Conservation (phyloP, 441 rosid genomes). For the Adansonia grandidieri region DNA sequence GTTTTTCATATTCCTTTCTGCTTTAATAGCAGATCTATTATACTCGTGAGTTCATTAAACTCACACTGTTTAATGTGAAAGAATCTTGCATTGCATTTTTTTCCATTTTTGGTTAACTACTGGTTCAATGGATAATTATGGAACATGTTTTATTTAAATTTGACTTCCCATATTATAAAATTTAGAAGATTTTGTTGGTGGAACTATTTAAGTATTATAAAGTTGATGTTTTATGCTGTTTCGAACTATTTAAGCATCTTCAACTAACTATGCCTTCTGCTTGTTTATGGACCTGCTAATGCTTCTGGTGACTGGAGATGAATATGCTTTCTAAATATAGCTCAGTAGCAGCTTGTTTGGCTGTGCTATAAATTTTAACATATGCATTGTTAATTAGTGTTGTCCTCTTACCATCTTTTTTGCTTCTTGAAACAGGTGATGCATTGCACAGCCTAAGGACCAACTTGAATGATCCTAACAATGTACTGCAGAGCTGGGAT, state of each 20-base stretch:
- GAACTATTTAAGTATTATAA: background rate
- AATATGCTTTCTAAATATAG: slow-evolving; percentile 9
- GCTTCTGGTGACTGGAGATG: background rate
- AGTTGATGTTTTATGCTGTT: background rate
- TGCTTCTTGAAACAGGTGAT: slow-evolving; percentile 65
- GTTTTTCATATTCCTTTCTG: background rate
- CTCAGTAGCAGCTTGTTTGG: background rate
- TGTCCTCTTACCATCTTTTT: slow-evolving; percentile 1
- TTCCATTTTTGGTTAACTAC: background rate
- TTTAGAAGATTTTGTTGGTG: slow-evolving; percentile 9
- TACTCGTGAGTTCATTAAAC: background rate
- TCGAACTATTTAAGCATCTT: slow-evolving; percentile 16
- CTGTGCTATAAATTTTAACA: background rate
- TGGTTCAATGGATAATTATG: background rate
- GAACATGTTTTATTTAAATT: background rate
- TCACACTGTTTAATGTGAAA: background rate
- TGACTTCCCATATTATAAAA: background rate
- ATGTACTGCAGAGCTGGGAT: slow-evolving; percentile 98
- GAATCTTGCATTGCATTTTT: background rate
- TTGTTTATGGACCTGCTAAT: slow-evolving; percentile 7
- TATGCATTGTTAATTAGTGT: slow-evolving; percentile 1
- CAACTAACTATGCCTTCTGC: background rate
- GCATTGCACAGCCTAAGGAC: slow-evolving; percentile 82
- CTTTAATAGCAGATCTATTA: slow-evolving; percentile 13
- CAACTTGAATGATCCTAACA: slow-evolving; percentile 79